A percentile compares a stretch with the other conserved stretches of the same genome.
phyloP scores from a whole-genome alignment of 169 alveolate genomes.

The Cyclospora cayetanensis region DNA sequence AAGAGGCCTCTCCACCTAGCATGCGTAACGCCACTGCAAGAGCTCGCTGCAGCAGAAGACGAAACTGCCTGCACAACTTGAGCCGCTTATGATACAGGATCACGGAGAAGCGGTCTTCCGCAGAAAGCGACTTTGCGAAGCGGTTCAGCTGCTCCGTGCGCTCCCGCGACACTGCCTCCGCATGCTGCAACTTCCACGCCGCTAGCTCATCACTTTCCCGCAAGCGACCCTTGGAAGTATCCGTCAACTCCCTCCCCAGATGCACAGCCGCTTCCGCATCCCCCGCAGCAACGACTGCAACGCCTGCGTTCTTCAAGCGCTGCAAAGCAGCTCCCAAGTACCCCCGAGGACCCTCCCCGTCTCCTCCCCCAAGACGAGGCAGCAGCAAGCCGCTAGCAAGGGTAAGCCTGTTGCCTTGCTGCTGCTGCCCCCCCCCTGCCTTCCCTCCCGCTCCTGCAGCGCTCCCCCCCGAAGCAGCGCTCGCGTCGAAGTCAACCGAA shows the following conservation, averaged over 20 bases:
- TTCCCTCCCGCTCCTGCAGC: slow-evolving; percentile 20
- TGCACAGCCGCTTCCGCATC: background rate
- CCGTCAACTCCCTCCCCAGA: background rate
- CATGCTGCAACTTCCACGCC: background rate
- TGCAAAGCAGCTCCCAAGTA: background rate
- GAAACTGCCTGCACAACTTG: slow-evolving; percentile 72
- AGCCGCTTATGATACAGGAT: slow-evolving; percentile 66
- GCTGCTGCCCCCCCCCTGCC: slow-evolving; percentile 14
- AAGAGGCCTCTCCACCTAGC: slow-evolving; percentile 68
- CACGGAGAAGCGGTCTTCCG: background rate
- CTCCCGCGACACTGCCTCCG: slow-evolving; percentile 29
- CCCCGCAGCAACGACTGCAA: background rate
- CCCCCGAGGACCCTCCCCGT: background rate
- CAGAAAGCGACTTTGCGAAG: background rate
- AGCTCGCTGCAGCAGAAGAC: slow-evolving; percentile 65
- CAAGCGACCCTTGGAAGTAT: background rate
- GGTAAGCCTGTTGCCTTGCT: background rate
- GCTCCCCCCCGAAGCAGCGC: background rate
- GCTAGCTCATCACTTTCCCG: background rate
- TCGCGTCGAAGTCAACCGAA: background rate
- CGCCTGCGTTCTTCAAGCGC: background rate
- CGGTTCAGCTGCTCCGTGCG: background rate
- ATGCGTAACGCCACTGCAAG: slow-evolving; percentile 50
- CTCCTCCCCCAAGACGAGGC: background rate
- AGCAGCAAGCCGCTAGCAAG: background rate